Evolutionary conservation across 805 yeast genomes (phyloP).

Genomic region (Ogataea naganishii): DNA sequence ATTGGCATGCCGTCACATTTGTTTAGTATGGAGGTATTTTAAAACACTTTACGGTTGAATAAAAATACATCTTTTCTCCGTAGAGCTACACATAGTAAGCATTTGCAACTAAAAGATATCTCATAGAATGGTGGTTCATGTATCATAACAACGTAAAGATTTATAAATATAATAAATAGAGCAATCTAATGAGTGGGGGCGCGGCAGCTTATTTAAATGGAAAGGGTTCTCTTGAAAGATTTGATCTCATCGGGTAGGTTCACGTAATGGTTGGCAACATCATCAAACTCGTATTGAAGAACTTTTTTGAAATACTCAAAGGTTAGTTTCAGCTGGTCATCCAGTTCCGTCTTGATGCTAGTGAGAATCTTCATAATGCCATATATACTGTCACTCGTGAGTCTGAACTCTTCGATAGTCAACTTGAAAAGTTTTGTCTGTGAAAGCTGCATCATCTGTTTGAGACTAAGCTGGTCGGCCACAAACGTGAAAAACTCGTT

Average conservation of each 20-base stretch:
- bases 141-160: no score
- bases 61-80: no score
- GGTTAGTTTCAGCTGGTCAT: slow-evolving; percentile 11
- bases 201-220: no score
- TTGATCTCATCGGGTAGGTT: slow-evolving; percentile 21
- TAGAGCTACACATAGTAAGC: no score
- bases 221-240: slow-evolving; percentile 20
- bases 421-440: slow-evolving; percentile 18
- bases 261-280: slow-evolving; percentile 25
- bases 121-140: no score
- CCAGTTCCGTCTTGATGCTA: slow-evolving; percentile 4
- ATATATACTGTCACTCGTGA: slow-evolving; percentile 24
- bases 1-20: no score
- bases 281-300: slow-evolving; percentile 25
- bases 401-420: slow-evolving; percentile 24
- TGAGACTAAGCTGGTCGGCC: slow-evolving; percentile 17
- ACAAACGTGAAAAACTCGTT: slow-evolving; percentile 23
- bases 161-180: no score
- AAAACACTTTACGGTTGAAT: no score
- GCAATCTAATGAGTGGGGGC: no score
- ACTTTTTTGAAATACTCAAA: slow-evolving; percentile 20
- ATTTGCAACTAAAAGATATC: no score
- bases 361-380: slow-evolving; percentile 23
- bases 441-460: slow-evolving; percentile 11
- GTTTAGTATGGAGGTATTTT: no score